phyloP scores from a whole-genome alignment of 495 filamentous ascomycete genomes.

The Neohortaea acidophila region DNA sequence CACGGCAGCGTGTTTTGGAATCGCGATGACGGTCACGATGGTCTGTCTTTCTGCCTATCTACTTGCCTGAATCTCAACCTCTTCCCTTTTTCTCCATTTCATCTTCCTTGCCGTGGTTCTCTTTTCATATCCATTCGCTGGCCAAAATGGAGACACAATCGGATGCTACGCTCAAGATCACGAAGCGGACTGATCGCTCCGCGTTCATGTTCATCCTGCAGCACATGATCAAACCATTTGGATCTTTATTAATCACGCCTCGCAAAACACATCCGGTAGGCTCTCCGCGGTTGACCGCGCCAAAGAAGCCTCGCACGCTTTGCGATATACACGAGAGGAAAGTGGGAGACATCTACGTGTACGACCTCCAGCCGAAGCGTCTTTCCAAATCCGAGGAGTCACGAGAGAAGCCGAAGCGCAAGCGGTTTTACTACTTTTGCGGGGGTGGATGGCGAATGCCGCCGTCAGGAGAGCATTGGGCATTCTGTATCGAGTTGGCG shows the following conservation, averaged over 20 bases:
- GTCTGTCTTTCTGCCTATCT: too few relatives aligned
- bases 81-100: too few relatives aligned
- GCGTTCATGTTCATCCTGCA: constrained; percentile 3
- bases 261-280: not conserved
- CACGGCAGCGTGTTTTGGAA: too few relatives aligned
- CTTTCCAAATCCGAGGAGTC: not conserved
- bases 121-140: too few relatives aligned
- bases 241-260: not conserved
- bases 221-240: constrained; percentile 1
- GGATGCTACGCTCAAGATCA: not conserved
- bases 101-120: too few relatives aligned
- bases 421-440: constrained; percentile 27
- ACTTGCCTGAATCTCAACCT: too few relatives aligned
- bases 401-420: constrained; percentile 4
- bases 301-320: constrained; percentile 4
- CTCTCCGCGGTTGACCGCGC: not conserved
- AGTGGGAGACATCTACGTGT: constrained; percentile 21
- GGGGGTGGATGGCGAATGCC: constrained; percentile 28
- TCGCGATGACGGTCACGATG: too few relatives aligned
- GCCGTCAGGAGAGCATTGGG: constrained; percentile 26
- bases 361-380: constrained; percentile 18
- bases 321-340: constrained; percentile 21
- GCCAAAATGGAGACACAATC: not conserved
- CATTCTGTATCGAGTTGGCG: constrained; percentile 21
- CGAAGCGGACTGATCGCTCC: constrained; percentile 3